These are phyloP conservation scores for Hypoxylon sp. DNA, from an alignment of 2,329 filamentous ascomycete genomes.

Conservation along the genomic window DNA sequence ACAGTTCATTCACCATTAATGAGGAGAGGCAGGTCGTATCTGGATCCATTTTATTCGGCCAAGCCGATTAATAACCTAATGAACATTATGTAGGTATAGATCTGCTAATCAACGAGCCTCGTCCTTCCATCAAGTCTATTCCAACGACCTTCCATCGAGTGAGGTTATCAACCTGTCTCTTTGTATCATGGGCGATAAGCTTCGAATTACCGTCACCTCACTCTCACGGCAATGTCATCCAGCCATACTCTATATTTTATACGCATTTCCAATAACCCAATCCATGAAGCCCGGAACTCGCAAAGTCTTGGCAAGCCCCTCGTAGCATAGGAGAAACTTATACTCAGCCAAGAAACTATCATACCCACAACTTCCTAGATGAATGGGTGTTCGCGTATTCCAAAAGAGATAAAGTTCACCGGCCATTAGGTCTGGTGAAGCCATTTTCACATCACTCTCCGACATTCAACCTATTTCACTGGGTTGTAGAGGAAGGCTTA, in stretches of 20 bases:
- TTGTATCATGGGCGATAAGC: no score
- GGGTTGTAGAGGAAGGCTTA: background rate
- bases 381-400: background rate
- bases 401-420: background rate
- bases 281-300: no score
- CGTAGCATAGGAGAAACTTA: background rate
- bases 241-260: background rate
- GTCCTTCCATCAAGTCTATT: background rate
- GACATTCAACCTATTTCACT: background rate
- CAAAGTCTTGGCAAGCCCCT: no score
- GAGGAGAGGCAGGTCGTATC: no score
- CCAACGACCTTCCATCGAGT: background rate
- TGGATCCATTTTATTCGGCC: no score
- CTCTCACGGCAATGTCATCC: no score
- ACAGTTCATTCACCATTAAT: no score
- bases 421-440: background rate
- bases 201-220: no score
- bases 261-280: background rate
- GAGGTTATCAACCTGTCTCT: background rate
- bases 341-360: background rate
- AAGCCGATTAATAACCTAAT: background rate
- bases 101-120: background rate
- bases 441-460: background rate
- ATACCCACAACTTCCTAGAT: background rate
- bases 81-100: background rate